These are phyloP conservation scores for Podosphaera fusca DNA, from an alignment of 2,329 filamentous ascomycete genomes.

Conservation along the genomic window DNA sequence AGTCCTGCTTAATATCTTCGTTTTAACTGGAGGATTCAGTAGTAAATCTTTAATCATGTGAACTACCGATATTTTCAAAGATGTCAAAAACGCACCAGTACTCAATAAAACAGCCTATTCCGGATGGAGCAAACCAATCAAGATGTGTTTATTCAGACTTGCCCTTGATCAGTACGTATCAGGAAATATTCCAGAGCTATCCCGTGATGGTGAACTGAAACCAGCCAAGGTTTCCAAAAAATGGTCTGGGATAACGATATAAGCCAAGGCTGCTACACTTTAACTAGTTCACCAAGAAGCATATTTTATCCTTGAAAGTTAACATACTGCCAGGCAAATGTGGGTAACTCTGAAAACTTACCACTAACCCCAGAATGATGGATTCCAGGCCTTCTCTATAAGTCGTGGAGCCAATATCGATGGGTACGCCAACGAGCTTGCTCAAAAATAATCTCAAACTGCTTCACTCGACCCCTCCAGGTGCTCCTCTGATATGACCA, in stretches of 20 bases:
- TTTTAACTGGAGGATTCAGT: too few relatives aligned
- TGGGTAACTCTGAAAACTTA: neutral
- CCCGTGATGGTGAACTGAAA: too few relatives aligned
- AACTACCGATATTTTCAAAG: neutral
- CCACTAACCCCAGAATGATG: neutral
- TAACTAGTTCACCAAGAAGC: neutral
- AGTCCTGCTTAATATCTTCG: too few relatives aligned
- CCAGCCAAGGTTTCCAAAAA: too few relatives aligned
- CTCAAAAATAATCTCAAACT: neutral
- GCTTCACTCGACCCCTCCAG: neutral
- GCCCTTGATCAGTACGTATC: neutral
- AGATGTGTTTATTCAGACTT: neutral
- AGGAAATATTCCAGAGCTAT: neutral
- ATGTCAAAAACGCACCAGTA: neutral
- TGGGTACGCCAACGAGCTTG: neutral
- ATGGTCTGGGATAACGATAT: too few relatives aligned
- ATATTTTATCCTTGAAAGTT: neutral
- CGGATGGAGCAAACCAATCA: neutral
- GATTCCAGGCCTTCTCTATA: neutral
- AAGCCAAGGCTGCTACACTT: neutral
- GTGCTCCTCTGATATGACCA: neutral
- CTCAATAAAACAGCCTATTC: neutral
- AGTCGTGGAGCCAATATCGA: neutral
- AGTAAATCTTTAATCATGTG: neutral
- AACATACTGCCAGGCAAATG: neutral